A percentile compares a stretch with the other conserved stretches of the same genome.
Conservation (phyloP, 768 basidiomycete genomes). For the Cystofilobasidium ferigula region DNA sequence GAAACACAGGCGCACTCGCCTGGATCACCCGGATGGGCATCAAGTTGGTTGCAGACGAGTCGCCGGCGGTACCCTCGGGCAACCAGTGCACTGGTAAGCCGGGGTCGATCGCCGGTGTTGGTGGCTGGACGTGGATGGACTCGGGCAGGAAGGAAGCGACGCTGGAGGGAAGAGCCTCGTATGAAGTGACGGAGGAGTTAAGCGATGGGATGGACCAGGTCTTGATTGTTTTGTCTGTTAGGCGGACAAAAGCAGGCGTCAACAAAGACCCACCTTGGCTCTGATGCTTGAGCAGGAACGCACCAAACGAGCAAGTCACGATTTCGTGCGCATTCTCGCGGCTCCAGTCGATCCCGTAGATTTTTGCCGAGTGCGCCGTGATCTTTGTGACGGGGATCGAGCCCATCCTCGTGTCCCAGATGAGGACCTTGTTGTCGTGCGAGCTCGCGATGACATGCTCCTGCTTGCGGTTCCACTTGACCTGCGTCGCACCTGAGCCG, state of each 20-base stretch:
- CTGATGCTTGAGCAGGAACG: constrained; percentile 9
- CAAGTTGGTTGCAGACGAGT: neutral
- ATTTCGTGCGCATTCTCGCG: constrained; percentile 62
- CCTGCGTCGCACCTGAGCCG: constrained; percentile 67
- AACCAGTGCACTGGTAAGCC: constrained; percentile 1
- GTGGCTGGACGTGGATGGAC: neutral
- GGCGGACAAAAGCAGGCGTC: neutral
- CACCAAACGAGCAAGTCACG: constrained; percentile 72
- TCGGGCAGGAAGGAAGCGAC: constrained; percentile 11
- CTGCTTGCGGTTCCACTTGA: constrained; percentile 91
- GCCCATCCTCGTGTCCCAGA: constrained; percentile 97
- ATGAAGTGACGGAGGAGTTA: constrained; percentile 38
- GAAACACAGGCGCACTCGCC: constrained; percentile 85
- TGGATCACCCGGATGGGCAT: constrained; percentile 39
- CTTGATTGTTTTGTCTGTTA: constrained; percentile 74
- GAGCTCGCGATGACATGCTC: constrained; percentile 78
- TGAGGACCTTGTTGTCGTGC: constrained; percentile 70
- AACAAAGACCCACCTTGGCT: too few relatives aligned
- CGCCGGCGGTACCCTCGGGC: neutral
- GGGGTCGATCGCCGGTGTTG: neutral
- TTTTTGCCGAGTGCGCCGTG: constrained; percentile 74
- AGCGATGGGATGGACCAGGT: constrained; percentile 47
- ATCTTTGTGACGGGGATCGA: constrained; percentile 67
- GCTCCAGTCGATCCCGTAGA: constrained; percentile 97
- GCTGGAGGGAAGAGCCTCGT: constrained; percentile 29